Conservation (phyloP, 1,139 yeast genomes). For the Pichia sp. region DNA sequence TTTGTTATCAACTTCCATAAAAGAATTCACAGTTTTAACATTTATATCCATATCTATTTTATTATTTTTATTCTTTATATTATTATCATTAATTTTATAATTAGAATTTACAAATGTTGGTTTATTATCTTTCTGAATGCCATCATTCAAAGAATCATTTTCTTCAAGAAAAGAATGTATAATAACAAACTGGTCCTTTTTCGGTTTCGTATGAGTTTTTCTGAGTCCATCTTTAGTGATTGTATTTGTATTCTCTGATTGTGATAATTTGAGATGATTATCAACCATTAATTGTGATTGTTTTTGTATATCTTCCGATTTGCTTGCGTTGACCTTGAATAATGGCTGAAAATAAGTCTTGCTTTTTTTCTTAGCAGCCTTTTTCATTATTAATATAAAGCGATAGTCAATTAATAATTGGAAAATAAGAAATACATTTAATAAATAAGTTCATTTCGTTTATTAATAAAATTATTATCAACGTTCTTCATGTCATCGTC, state of each 20-base stretch:
- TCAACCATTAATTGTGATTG: slow-evolving; percentile 26
- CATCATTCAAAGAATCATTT: neutral
- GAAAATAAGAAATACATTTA: no score
- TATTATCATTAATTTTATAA: neutral
- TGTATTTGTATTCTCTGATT: slow-evolving; percentile 14
- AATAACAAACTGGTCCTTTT: slow-evolving; percentile 9
- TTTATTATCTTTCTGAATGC: no score
- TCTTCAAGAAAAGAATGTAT: slow-evolving; percentile 5
- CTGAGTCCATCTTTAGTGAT: slow-evolving; percentile 24
- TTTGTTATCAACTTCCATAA: neutral
- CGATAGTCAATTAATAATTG: no score
- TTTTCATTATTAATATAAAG: neutral
- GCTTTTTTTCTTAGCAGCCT: neutral
- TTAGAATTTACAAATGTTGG: neutral
- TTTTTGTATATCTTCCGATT: slow-evolving; percentile 27
- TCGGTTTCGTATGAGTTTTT: slow-evolving; percentile 25
- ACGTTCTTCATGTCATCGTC: no score
- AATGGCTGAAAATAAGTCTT: slow-evolving; percentile 9
- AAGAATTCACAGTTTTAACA: neutral
- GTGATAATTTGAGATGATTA: slow-evolving; percentile 20
- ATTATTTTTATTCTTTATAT: neutral
- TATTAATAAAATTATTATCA: no score
- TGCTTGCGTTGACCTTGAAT: slow-evolving; percentile 13
- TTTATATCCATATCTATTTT: neutral
- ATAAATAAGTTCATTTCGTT: no score